Evolutionary conservation across 2,329 filamentous ascomycete genomes (phyloP).

Genomic region (Daldinia eschscholtzii): DNA sequence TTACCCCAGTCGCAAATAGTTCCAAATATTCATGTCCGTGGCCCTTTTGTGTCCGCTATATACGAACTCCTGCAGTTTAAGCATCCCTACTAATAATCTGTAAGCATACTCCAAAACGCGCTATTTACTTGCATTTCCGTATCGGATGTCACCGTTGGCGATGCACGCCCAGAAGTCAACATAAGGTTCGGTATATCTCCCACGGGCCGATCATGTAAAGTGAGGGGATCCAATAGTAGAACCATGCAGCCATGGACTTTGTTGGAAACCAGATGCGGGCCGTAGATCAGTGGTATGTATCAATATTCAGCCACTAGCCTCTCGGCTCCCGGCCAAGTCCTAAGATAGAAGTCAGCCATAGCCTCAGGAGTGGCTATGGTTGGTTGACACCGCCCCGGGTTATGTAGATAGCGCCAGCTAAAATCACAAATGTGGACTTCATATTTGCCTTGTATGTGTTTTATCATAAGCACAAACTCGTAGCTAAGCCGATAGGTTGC

Average conservation of each 20-base stretch:
- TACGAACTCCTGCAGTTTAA: neutral
- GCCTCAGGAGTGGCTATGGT: neutral
- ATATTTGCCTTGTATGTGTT: neutral
- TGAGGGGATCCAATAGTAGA: neutral
- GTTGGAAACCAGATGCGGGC: neutral
- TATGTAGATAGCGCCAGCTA: neutral
- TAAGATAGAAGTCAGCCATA: neutral
- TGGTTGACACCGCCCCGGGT: neutral
- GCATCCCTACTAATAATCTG: neutral
- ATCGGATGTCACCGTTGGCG: neutral
- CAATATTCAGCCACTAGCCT: conserved; percentile 3
- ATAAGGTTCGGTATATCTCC: neutral
- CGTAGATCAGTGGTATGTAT: neutral
- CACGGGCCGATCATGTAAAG: neutral
- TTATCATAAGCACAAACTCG: neutral
- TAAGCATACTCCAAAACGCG: neutral
- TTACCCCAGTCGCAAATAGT: neutral
- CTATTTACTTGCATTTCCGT: neutral
- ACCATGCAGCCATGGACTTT: neutral
- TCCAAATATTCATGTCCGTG: neutral
- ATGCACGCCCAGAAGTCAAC: neutral
- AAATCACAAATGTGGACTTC: neutral
- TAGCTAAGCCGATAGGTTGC: neutral
- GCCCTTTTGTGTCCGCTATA: neutral
- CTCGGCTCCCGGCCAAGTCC: neutral